A percentile compares a stretch with the other conserved stretches of the same genome.
These are phyloP conservation scores for Aureobasidium sp. DNA, from an alignment of 2,329 filamentous ascomycete species.

Conservation along the genomic window DNA sequence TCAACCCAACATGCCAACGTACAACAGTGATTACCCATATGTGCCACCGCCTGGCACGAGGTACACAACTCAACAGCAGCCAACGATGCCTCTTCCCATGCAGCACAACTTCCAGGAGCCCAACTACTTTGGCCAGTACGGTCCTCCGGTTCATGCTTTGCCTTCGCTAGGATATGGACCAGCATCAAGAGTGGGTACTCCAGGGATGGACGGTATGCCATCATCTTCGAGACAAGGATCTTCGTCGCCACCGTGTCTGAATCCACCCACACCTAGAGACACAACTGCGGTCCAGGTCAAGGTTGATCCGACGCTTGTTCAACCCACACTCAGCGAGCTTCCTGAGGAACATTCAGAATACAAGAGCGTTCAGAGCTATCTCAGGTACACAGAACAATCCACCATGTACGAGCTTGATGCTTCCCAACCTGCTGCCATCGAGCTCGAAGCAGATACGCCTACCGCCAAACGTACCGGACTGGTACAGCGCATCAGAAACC, in stretches of 20 bases:
- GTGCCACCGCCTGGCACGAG: background rate
- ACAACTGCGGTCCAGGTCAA: slow-evolving; percentile 27
- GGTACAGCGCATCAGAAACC: slow-evolving; percentile 33
- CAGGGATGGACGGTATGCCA: slow-evolving; percentile 30
- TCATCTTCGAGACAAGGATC: slow-evolving; percentile 37
- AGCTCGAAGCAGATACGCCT: slow-evolving; percentile 5
- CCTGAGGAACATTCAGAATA: slow-evolving; percentile 29
- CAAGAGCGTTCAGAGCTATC: slow-evolving; percentile 26
- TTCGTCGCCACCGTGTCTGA: slow-evolving; percentile 30
- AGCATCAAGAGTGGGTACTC: slow-evolving; percentile 25
- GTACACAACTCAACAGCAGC: background rate
- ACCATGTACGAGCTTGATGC: slow-evolving; percentile 26
- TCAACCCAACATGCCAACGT: slow-evolving; percentile 20
- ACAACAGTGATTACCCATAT: slow-evolving; percentile 23
- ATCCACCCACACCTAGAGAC: slow-evolving; percentile 34
- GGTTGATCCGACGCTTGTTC: slow-evolving; percentile 21
- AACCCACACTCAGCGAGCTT: slow-evolving; percentile 21
- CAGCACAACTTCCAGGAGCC: background rate
- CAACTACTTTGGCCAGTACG: background rate
- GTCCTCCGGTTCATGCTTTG: background rate
- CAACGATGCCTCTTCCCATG: background rate
- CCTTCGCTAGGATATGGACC: slow-evolving; percentile 10
- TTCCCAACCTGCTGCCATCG: background rate
- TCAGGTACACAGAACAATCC: slow-evolving; percentile 27
- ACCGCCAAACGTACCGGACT: slow-evolving; percentile 22